phyloP scores from a whole-genome alignment of 2,329 filamentous ascomycete genomes.

The Neofusicoccum sp. region DNA sequence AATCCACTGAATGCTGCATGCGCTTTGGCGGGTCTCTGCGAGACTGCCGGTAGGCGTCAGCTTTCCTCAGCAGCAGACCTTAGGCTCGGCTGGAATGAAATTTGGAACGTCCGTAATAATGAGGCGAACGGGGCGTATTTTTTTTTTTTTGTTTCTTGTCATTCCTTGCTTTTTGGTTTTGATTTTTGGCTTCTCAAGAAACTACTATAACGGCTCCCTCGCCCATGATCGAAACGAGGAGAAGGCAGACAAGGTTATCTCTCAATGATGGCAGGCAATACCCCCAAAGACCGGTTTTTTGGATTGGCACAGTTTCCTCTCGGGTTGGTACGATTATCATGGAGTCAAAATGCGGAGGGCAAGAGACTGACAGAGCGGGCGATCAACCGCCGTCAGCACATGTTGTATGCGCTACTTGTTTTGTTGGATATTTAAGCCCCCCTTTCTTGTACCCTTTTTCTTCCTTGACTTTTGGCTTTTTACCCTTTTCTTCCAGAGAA shows the following conservation, averaged over 20 bases:
- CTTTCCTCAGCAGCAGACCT: conserved; percentile 1
- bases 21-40: not conserved
- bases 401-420: conserved; percentile 2
- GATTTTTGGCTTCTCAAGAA: conserved; percentile 4
- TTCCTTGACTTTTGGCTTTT: not conserved
- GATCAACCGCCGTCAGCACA: not conserved
- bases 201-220: conserved; percentile 8
- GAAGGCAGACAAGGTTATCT: conserved; percentile 14
- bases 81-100: not conserved
- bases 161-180: not conserved
- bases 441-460: not conserved
- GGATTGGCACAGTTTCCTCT: conserved; percentile 13
- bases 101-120: conserved; percentile 7
- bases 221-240: conserved; percentile 4
- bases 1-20: not conserved
- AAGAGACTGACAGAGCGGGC: conserved; percentile 3
- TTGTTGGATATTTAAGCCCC: not conserved
- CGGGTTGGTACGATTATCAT: conserved; percentile 3
- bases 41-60: not conserved
- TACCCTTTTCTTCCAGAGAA: not conserved
- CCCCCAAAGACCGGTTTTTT: conserved; percentile 16
- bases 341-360: conserved; percentile 1
- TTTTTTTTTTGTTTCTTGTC: not conserved
- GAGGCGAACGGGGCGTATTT: conserved; percentile 3
- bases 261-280: conserved; percentile 18